phyloP scores from a whole-genome alignment of 2,329 filamentous ascomycete species.

The Colletotrichum kahawae region DNA sequence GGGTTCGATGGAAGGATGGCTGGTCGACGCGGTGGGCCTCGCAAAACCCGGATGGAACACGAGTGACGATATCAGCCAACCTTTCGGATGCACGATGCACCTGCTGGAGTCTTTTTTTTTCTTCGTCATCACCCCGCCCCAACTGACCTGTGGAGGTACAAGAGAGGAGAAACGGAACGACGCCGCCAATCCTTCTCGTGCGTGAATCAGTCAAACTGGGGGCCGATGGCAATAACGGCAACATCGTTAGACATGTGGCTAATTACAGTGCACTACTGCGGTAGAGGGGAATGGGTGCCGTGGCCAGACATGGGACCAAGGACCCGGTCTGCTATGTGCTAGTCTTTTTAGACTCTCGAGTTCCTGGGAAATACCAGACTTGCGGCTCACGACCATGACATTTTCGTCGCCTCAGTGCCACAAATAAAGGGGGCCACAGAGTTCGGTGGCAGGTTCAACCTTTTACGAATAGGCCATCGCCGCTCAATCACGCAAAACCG shows the following conservation, averaged over 20 bases:
- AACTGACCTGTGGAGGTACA: neutral
- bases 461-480: neutral
- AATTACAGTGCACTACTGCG: neutral
- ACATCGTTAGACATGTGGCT: neutral
- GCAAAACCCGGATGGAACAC: constrained; percentile 12
- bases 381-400: neutral
- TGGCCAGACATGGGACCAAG: neutral
- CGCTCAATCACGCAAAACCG: neutral
- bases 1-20: neutral
- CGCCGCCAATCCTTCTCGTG: neutral
- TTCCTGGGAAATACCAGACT: neutral
- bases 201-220: neutral
- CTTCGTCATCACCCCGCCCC: neutral
- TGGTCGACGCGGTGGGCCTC: constrained; percentile 11
- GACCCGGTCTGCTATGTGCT: neutral
- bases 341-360: neutral
- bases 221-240: neutral
- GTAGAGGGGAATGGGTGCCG: neutral
- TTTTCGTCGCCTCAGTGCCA: neutral
- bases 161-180: neutral
- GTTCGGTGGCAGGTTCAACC: neutral
- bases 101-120: neutral
- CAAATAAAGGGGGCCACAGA: neutral
- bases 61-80: constrained; percentile 13
- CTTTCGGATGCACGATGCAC: neutral